Evolutionary conservation across 306 rosid species (phyloP), one percentile per base, ranked within the genome.

Genomic region (Alnus rubra): DNA sequence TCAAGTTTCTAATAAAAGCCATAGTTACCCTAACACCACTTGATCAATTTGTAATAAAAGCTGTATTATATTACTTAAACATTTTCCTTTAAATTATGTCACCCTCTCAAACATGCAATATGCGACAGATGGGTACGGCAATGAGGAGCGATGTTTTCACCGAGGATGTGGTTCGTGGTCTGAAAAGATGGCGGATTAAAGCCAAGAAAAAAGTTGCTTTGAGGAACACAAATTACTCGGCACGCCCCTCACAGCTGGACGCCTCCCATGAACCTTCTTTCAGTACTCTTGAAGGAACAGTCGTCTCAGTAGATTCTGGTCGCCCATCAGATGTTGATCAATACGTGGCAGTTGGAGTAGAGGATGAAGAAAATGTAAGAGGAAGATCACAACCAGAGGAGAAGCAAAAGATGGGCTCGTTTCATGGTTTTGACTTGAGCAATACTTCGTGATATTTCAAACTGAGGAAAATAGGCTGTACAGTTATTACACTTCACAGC

Each of bases 131-230:
- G 93, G 91, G 91, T 16, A 68, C 87, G 12, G 73, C 88, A 15
- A 87, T 89, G 93, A 80, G 80, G 53, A 84, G 78, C 52, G 85
- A 75, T 13, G 91, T 85, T 51, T 86, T 89, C 79, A 83, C 87
- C 1, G 93, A 84, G 62, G 71, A 62, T 2, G 87, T 89, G 56
- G 78, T 78, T 30, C 44, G 68, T 47, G 88, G 93, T n/a, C 83
- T 89, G 16, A 75, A 81, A n/a, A 85, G 1, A 50, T 88, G 91
- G 91, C 71, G 82, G 49, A 62, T 53, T 0, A 81, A 71, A 52
- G 91, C 91, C 4, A 88, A 80, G 75, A 88, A 80, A 74, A 85
- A 67, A 19, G 44, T 76, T 51, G 74, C 81, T 2, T 52, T 60
- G 2, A 74, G 62, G 59, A 89, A 56, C 59, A 19, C 31, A 30